These are phyloP conservation scores for thale cress (Arabidopsis thaliana) DNA, from an alignment of 345 rosid species.

Conservation along the genomic window DNA sequence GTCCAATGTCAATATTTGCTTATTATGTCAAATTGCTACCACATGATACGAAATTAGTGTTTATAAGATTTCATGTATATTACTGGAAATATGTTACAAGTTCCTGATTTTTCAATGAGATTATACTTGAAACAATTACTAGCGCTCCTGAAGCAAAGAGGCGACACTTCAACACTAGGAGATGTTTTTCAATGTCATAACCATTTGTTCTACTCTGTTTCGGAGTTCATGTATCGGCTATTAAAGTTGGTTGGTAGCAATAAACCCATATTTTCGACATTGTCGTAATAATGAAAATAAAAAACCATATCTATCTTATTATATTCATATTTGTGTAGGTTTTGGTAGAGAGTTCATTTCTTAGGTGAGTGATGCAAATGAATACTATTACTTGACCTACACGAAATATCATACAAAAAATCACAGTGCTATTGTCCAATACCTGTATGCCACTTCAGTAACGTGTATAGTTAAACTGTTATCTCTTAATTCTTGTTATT, in stretches of 20 bases:
- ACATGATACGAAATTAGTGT: conserved; percentile 2
- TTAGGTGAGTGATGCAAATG: conserved; percentile 31
- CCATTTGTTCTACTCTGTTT: too few relatives aligned
- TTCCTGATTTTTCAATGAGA: not conserved
- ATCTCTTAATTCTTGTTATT: not conserved
- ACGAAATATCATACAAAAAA: conserved; percentile 33
- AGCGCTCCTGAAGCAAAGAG: too few relatives aligned
- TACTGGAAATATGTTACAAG: conserved; percentile 4
- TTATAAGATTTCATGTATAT: conserved; percentile 12
- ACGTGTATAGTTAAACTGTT: conserved; percentile 19
- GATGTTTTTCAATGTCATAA: too few relatives aligned
- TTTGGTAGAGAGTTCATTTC: conserved; percentile 35
- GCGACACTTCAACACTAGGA: too few relatives aligned
- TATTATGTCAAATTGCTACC: conserved; percentile 2
- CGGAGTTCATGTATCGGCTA: too few relatives aligned
- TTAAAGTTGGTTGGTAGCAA: too few relatives aligned
- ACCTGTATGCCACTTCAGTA: conserved; percentile 36
- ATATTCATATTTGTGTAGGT: conserved; percentile 26
- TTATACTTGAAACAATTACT: not conserved
- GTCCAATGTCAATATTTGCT: conserved; percentile 20
- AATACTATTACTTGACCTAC: conserved; percentile 27
- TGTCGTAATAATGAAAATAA: not conserved
- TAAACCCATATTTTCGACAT: too few relatives aligned
- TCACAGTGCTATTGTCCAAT: conserved; percentile 31
- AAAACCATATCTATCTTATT: not conserved